phyloP scores from a whole-genome alignment of 345 rosid genomes.

The Lagerstroemia speciosa region DNA sequence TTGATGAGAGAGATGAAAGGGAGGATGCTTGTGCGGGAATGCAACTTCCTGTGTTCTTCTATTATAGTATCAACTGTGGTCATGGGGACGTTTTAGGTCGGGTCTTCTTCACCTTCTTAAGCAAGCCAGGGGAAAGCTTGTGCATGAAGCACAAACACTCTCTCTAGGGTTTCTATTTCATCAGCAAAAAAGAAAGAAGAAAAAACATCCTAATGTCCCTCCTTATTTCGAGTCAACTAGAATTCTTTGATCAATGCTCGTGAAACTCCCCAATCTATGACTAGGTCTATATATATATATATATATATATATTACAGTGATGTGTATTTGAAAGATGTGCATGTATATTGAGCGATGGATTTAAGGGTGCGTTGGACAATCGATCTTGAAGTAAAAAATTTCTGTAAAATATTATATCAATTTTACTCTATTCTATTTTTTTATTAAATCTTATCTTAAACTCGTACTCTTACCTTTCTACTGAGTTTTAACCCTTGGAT shows the following conservation, averaged over 20 bases:
- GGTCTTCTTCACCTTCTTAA: neutral
- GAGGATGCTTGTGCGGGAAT: neutral
- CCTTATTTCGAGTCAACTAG: neutral
- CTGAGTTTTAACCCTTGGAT: no score
- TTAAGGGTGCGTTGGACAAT: no score
- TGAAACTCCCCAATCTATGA: neutral
- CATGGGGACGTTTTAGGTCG: conserved; percentile 2
- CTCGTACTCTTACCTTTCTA: no score
- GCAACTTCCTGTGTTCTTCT: neutral
- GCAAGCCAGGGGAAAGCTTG: neutral
- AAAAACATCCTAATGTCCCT: no score
- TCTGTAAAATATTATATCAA: no score
- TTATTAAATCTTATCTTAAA: no score
- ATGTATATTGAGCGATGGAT: neutral
- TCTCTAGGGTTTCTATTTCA: neutral
- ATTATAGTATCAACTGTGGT: neutral
- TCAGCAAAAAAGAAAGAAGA: no score
- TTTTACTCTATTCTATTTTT: no score
- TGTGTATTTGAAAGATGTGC: neutral
- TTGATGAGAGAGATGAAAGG: neutral
- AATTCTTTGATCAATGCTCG: neutral
- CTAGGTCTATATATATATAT: neutral
- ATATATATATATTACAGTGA: neutral
- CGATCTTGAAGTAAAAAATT: no score
- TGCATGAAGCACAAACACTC: neutral